Evolutionary conservation across 768 basidiomycete species (phyloP).

Genomic region (Erythrobasidium yunnanense): DNA sequence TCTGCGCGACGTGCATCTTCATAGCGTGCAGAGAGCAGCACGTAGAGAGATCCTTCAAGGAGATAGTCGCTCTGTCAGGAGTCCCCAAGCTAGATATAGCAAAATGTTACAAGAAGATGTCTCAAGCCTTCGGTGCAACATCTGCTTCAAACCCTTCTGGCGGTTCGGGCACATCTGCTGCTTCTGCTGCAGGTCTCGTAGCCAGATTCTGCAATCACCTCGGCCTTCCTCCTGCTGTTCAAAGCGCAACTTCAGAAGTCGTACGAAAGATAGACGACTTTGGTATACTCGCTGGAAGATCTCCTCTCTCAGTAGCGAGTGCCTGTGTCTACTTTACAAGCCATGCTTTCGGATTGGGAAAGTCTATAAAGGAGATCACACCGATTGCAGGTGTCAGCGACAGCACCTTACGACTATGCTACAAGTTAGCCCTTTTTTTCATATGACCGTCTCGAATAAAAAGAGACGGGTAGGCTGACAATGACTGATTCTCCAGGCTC

Average conservation of each 20-base stretch:
- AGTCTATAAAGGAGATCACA: constrained; percentile 74
- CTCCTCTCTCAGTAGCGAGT: constrained; percentile 96
- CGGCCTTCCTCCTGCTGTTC: constrained; percentile 68
- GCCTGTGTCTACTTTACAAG: constrained; percentile 91
- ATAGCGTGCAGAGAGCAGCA: constrained; percentile 91
- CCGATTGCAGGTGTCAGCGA: constrained; percentile 87
- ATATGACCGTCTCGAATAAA: background rate
- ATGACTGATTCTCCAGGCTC: background rate
- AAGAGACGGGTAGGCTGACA: background rate
- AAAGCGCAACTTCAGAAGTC: constrained; percentile 71
- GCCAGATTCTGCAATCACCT: constrained; percentile 91
- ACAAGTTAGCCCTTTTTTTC: constrained; percentile 44
- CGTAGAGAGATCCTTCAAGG: constrained; percentile 89
- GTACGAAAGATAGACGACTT: constrained; percentile 67
- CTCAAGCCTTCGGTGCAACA: constrained; percentile 3
- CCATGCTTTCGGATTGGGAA: constrained; percentile 61
- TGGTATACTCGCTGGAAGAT: constrained; percentile 84
- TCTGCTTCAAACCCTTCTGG: constrained; percentile 1
- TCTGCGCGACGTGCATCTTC: constrained; percentile 95
- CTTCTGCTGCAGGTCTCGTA: constrained; percentile 70
- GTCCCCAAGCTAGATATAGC: constrained; percentile 72
- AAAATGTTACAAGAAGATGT: constrained; percentile 34
- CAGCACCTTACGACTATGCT: constrained; percentile 84
- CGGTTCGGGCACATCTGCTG: constrained; percentile 23
- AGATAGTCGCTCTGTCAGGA: constrained; percentile 83